These are phyloP conservation scores for Marasmius sp. DNA, from an alignment of 1,284 basidiomycete genomes.

Conservation along the genomic window DNA sequence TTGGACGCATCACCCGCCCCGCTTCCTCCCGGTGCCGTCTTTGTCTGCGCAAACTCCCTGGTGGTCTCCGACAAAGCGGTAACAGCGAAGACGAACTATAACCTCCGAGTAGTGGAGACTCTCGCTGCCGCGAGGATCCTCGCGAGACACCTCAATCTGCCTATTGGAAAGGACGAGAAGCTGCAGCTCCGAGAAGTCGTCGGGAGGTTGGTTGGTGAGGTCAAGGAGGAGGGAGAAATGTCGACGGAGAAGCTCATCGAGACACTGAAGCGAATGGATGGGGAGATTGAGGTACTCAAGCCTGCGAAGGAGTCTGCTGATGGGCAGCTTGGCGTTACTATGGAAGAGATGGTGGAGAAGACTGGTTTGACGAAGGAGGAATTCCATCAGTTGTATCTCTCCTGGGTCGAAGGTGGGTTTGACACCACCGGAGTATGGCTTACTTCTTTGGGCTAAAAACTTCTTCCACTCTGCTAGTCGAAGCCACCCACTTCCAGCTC, in stretches of 20 bases:
- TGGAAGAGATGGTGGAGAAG: constrained; percentile 72
- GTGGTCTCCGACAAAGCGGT: constrained; percentile 83
- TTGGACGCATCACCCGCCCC: constrained; percentile 65
- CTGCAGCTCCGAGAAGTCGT: constrained; percentile 54
- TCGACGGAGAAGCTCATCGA: constrained; percentile 42
- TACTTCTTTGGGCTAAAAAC: constrained; percentile 1
- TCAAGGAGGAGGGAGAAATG: constrained; percentile 40
- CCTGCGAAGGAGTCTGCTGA: constrained; percentile 31
- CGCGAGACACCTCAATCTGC: constrained; percentile 52
- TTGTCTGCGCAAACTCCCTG: constrained; percentile 84
- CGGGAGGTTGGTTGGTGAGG: constrained; percentile 47
- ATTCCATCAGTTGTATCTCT: constrained; percentile 70
- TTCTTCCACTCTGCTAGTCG: constrained; percentile 47
- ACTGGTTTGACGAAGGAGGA: constrained; percentile 54
- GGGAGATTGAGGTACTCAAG: constrained; percentile 54
- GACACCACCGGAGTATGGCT: neutral
- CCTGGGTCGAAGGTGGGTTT: constrained; percentile 71
- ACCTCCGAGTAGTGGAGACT: constrained; percentile 86
- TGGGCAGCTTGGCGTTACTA: constrained; percentile 56
- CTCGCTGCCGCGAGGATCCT: constrained; percentile 78
- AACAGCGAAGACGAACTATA: constrained; percentile 77
- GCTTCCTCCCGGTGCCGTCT: constrained; percentile 52
- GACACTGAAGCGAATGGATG: constrained; percentile 47
- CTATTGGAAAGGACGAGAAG: constrained; percentile 43
- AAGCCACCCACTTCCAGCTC: constrained; percentile 76